A percentile compares a stretch with the other conserved stretches of the same genome.
Conservation (phyloP, 2,329 filamentous ascomycete species). For the Conoideocrella luteorostrata region DNA sequence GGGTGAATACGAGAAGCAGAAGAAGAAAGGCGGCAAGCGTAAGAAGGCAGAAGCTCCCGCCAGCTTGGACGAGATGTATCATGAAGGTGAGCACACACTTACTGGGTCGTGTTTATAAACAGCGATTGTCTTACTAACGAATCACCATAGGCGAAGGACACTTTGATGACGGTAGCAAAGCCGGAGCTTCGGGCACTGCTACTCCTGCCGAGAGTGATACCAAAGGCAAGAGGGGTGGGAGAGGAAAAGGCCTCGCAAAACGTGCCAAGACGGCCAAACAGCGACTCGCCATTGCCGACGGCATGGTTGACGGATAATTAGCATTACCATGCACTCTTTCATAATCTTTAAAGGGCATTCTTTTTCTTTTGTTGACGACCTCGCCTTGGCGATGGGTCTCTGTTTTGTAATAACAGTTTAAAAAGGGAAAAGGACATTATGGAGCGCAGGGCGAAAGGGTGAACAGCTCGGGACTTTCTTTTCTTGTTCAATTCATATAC, state of each 20-base stretch:
- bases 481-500: neutral
- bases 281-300: constrained; percentile 61
- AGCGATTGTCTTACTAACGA: constrained; percentile 4
- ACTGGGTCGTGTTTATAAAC: neutral
- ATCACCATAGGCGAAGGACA: constrained; percentile 73
- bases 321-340: neutral
- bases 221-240: constrained; percentile 46
- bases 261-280: constrained; percentile 64
- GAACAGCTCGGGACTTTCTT: neutral
- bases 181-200: constrained; percentile 63
- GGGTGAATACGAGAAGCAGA: constrained; percentile 59
- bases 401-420: constrained; percentile 8
- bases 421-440: neutral
- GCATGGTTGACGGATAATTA: constrained; percentile 30
- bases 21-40: constrained; percentile 54
- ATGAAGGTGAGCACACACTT: constrained; percentile 69
- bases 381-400: neutral
- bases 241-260: constrained; percentile 44
- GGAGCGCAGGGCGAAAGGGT: constrained; percentile 6
- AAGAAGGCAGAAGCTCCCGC: constrained; percentile 48
- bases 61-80: constrained; percentile 95
- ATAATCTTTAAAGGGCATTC: neutral
- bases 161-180: constrained; percentile 83
- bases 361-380: neutral
- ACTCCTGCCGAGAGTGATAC: constrained; percentile 63